Percentiles rank a stretch among this genome's conserved stretches.
Conservation (phyloP, 306 rosid species). For the Cucurbita moschata region DNA sequence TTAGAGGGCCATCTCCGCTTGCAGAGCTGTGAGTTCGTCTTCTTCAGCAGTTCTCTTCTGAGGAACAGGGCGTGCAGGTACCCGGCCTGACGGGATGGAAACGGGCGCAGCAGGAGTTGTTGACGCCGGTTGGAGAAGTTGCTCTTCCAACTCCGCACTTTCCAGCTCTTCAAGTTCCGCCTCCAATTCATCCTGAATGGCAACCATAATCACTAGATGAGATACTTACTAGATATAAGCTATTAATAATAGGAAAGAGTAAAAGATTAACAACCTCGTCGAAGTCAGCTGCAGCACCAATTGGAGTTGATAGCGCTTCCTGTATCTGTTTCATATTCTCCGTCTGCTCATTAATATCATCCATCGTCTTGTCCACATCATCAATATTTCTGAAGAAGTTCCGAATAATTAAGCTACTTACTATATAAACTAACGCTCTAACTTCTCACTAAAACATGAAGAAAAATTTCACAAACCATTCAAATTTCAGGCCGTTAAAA, state of each 20-base stretch:
- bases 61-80: conserved; percentile 55
- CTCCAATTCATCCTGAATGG: conserved; percentile 76
- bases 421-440: neutral
- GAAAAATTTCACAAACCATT: neutral
- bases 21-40: conserved; percentile 91
- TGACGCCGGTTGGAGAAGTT: conserved; percentile 87
- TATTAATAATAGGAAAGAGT: neutral
- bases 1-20: conserved; percentile 98
- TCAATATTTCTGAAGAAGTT: conserved; percentile 57
- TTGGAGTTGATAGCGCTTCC: conserved; percentile 80
- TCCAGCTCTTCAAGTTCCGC: conserved; percentile 97
- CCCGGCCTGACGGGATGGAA: conserved; percentile 58
- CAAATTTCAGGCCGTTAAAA: neutral
- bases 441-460: neutral
- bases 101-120: conserved; percentile 78
- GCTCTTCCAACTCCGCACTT: conserved; percentile 95
- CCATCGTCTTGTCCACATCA: conserved; percentile 95
- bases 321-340: conserved; percentile 98
- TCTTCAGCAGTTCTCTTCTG: conserved; percentile 74
- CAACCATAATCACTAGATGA: neutral
- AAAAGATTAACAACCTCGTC: conserved; percentile 52
- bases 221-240: neutral
- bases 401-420: neutral
- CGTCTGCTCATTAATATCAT: conserved; percentile 95
- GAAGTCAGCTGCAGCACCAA: conserved; percentile 85